Base-by-base conservation (phyloP, 768 basidiomycete genomes). In the Mrakia frigida region DNA sequence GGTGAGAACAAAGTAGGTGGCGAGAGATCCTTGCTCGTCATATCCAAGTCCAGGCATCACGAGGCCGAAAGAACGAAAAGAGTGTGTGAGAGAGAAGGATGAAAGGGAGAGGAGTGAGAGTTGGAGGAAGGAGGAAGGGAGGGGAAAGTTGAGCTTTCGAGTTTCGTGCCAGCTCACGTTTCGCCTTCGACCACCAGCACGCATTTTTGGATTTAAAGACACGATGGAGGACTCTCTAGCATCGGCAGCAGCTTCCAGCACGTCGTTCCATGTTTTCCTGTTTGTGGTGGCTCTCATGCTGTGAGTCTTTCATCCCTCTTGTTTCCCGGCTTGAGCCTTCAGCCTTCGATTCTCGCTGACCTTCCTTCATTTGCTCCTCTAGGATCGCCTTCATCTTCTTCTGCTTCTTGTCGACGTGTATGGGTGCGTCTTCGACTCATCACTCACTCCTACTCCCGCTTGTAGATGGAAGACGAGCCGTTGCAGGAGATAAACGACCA, bases 1-100 rank as follows among this genome's bases (percentile, higher is more conserved):
- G 11, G 94, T 93, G 74, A 98, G 88, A 77, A 94, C 84, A 84
- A 98, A 98, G 85, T 94, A 98, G 72, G 82, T 81, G 68, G 81
- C 81, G 10, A 83, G 77, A 14, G 81, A 81, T 50, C 82, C 83
- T n/a, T 80, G 81, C 43, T 84, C 84, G 78, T 85, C 85, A 77
- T 85, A 85, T 21, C 73, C 77, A n/a, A 78, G 72, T 4, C 77
- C 77, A 18, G 77, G 67, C 65, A 68, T 68, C 37, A 50, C 46
- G 46, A 50, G 46, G 21, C 9, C 5, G 6, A 21, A 14, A 43
- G 43, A 43, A 43, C 65, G 65, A 68, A 37, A 41, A 68, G 65
- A 41, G 65, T 68, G 65, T 68, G 37, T 61, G 60, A 31, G 10
- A n/a, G 13, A 33, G 13, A 65, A 14, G 16, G 35, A 65, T 16